Percentiles rank a stretch among this genome's conserved stretches.
phyloP scores from a whole-genome alignment of 2,329 filamentous ascomycete genomes.

The Cordyceps javanica region DNA sequence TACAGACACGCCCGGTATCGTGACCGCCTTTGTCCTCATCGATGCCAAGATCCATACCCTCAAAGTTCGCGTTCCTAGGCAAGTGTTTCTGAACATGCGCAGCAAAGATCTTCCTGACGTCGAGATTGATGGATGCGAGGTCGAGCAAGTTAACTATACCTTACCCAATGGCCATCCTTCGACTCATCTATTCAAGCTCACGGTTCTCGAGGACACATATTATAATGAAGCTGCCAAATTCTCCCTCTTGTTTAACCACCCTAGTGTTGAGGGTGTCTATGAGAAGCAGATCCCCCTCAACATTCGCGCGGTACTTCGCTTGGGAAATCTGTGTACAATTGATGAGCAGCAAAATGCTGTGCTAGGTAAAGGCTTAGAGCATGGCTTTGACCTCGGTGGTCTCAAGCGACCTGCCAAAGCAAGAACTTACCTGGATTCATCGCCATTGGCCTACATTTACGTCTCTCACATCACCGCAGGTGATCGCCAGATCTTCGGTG shows the following conservation, averaged over 20 bases:
- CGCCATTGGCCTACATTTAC: conserved; percentile 77
- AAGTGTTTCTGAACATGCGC: conserved; percentile 89
- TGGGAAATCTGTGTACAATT: conserved; percentile 89
- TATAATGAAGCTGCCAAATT: conserved; percentile 80
- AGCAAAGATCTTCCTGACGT: conserved; percentile 82
- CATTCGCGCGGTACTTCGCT: conserved; percentile 76
- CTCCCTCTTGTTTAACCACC: conserved; percentile 76
- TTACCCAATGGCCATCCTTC: conserved; percentile 93
- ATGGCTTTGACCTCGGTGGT: conserved; percentile 81
- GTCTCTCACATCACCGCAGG: conserved; percentile 88
- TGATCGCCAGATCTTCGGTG: conserved; percentile 85
- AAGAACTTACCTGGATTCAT: conserved; percentile 66
- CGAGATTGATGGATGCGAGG: conserved; percentile 75
- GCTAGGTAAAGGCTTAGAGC: conserved; percentile 84
- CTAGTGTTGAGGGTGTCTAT: conserved; percentile 94
- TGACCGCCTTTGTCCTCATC: conserved; percentile 85
- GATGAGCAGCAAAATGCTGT: conserved; percentile 87
- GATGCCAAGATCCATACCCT: conserved; percentile 85
- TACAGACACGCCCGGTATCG: conserved; percentile 78
- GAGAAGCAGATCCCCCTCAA: conserved; percentile 87
- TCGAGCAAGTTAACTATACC: conserved; percentile 89
- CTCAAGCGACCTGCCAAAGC: conserved; percentile 62
- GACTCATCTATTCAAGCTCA: conserved; percentile 88
- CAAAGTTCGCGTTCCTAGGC: conserved; percentile 82
- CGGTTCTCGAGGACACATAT: conserved; percentile 82